Evolutionary conservation across 306 rosid genomes (phyloP), one percentile per base, ranked within the genome.

Genomic region (Alnus glutinosa): DNA sequence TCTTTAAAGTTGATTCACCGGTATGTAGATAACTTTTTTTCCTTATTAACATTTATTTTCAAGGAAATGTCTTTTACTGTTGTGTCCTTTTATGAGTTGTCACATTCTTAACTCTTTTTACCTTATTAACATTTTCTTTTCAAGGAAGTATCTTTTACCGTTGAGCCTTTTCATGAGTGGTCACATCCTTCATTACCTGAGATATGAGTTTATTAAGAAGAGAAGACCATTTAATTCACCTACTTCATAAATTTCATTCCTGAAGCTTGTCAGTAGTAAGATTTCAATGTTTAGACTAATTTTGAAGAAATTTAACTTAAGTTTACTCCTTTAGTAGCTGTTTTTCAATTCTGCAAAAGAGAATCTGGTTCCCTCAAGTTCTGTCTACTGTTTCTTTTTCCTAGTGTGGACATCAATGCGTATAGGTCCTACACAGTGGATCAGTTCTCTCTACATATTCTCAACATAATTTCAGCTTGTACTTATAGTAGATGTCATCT

Each of bases 1-100:
- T 90, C 89, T 95, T 95, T 88, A 95, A 89, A 95, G 94, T 93
- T 75, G 98, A 91, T 82, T 78, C 92, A 47, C 89, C 89, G 83
- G 99, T 95, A 88, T 49, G 88, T 85, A 50, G 66, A 73, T 79
- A 75, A 63, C 48, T 70, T 48, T 78, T 75, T 66, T 64, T 61
- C 32, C 63, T 64, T 73, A 7, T 39, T 74, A 51, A 2, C 32
- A 23, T 73, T 66, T 36, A 10, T 64, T 47, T 32, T 81, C 72
- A 51, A 66, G 73, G 79, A 48, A 18, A n/a, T 55, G n/a, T 51
- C 18, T 18, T 52, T 4, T 34, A 51, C 14, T 34, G 1, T 77
- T 64, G 64, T 18, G 9, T 42, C 30, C 9, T 69, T 18, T n/a
- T 19, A 51, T 34, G 52, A 51, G 15, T 58, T 8, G 34, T 23